A percentile compares a stretch with the other conserved stretches of the same genome.
Conservation (phyloP, 306 rosid genomes). For the Astragalus glycyphyllos region DNA sequence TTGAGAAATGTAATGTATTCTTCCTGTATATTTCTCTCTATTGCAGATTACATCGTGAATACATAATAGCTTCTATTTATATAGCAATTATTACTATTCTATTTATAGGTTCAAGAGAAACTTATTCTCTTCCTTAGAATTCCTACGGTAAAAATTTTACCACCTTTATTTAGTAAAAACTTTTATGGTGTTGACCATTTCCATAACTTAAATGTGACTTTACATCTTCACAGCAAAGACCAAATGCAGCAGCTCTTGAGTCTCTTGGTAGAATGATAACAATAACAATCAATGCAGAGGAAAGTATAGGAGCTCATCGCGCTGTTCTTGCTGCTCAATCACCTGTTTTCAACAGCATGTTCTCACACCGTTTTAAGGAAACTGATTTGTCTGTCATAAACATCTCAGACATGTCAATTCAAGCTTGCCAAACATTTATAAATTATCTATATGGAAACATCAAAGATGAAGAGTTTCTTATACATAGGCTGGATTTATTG, state of each 20-base stretch:
- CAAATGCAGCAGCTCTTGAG: not conserved
- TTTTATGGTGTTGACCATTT: no score
- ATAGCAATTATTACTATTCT: no score
- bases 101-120: no score
- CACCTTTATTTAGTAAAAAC: no score
- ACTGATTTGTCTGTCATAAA: constrained; percentile 54
- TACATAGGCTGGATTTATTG: constrained; percentile 65
- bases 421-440: constrained; percentile 34
- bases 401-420: constrained; percentile 52
- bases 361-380: not conserved
- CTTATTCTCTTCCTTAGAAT: no score
- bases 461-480: constrained; percentile 62
- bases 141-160: no score
- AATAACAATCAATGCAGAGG: not conserved
- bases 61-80: no score
- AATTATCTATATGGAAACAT: constrained; percentile 73
- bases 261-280: not conserved
- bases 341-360: not conserved
- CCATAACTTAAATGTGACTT: no score
- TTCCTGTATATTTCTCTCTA: no score
- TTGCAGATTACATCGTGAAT: no score
- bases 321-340: not conserved
- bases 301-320: not conserved
- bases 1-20: no score
- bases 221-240: no score